Conservation (phyloP, 306 rosid species). For the Cyamopsis tetragonoloba region DNA sequence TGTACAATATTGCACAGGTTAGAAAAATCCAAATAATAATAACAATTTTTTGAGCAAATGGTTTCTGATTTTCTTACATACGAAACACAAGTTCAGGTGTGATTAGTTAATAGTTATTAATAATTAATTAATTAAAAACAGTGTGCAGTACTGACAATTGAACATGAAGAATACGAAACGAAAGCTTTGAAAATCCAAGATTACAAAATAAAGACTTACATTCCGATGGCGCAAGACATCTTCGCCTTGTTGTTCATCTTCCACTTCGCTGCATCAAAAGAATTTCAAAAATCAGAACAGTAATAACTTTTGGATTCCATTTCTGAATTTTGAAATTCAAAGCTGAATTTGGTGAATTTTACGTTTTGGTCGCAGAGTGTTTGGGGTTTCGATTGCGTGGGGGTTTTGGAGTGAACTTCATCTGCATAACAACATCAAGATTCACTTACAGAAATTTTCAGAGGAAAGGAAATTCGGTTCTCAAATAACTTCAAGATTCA, state of each 20-base stretch:
- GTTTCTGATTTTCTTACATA: background rate
- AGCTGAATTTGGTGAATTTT: constrained; percentile 16
- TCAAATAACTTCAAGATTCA: too few relatives aligned
- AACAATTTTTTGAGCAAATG: too few relatives aligned
- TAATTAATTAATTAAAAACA: too few relatives aligned
- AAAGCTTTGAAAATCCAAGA: background rate
- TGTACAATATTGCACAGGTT: too few relatives aligned
- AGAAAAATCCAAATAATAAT: too few relatives aligned
- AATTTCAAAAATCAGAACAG: constrained; percentile 16
- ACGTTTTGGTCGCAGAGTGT: constrained; percentile 29
- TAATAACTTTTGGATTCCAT: background rate
- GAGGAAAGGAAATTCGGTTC: background rate
- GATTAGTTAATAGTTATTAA: too few relatives aligned
- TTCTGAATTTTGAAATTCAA: background rate
- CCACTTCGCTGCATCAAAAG: constrained; percentile 43
- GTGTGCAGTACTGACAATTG: too few relatives aligned
- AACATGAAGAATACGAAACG: background rate
- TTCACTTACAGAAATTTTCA: background rate
- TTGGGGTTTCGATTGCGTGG: constrained; percentile 30
- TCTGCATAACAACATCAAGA: constrained; percentile 26
- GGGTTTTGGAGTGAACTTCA: constrained; percentile 50
- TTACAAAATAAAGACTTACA: constrained; percentile 29
- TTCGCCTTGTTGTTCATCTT: constrained; percentile 33
- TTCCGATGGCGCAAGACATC: constrained; percentile 39
- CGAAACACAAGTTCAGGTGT: constrained; percentile 7